Percentiles rank a stretch among this genome's conserved stretches.
Conservation (phyloP, 306 rosid genomes). For the Acmispon strigosus region DNA sequence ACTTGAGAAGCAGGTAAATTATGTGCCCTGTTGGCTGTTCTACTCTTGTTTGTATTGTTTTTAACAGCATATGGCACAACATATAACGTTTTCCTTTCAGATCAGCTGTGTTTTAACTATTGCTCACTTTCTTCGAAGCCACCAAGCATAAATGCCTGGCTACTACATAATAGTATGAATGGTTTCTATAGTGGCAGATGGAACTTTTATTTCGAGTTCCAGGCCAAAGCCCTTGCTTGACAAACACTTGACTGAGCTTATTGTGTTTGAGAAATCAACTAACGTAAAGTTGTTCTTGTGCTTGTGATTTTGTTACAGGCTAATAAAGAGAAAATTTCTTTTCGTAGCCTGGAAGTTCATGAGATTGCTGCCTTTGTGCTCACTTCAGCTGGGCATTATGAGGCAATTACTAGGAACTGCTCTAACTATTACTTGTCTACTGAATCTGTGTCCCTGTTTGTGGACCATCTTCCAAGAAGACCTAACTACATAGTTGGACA, state of each 20-base stretch:
- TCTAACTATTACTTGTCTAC: slow-evolving; percentile 68
- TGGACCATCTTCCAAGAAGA: slow-evolving; percentile 54
- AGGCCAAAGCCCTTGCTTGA: no score
- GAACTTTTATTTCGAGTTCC: not conserved
- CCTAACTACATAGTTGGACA: slow-evolving; percentile 90
- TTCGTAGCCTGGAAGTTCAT: slow-evolving; percentile 65
- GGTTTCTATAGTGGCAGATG: not conserved
- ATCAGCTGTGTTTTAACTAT: not conserved
- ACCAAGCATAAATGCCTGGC: not conserved
- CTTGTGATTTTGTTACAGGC: slow-evolving; percentile 47
- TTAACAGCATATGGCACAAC: not conserved
- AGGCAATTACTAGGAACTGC: slow-evolving; percentile 75
- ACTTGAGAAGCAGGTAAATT: slow-evolving; percentile 78
- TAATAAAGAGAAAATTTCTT: slow-evolving; percentile 83
- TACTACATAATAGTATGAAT: not conserved
- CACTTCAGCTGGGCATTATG: slow-evolving; percentile 60
- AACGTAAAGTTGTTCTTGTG: not conserved
- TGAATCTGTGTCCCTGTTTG: slow-evolving; percentile 82
- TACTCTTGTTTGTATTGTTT: not conserved
- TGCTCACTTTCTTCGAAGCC: not conserved
- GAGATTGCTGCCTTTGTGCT: slow-evolving; percentile 89
- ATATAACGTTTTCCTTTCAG: not conserved
- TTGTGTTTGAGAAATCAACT: no score
- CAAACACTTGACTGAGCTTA: not conserved
- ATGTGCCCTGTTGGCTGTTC: not conserved